Conservation (phyloP, 2,329 filamentous ascomycete species). For the Aspergillus ruber region DNA sequence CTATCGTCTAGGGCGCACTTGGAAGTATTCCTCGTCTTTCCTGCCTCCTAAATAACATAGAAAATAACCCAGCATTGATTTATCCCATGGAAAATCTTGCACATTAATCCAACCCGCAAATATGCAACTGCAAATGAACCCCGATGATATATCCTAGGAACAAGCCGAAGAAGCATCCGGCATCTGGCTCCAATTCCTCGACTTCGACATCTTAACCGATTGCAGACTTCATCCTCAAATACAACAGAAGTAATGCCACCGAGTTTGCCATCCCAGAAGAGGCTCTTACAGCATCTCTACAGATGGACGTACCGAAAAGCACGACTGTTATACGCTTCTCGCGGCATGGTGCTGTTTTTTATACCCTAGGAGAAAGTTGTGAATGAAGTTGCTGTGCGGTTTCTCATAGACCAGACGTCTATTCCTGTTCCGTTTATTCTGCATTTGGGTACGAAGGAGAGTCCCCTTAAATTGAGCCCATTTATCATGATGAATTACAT, state of each 20-base stretch:
- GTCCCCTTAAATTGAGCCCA: slow-evolving; percentile 18
- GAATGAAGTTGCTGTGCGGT: slow-evolving; percentile 15
- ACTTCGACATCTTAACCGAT: slow-evolving; percentile 1
- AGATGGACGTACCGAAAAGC: slow-evolving; percentile 11
- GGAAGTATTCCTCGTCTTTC: not conserved
- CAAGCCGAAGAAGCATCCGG: slow-evolving; percentile 11
- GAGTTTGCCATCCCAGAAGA: slow-evolving; percentile 3
- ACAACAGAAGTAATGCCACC: not conserved
- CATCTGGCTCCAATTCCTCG: slow-evolving; percentile 9
- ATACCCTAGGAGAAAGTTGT: slow-evolving; percentile 19
- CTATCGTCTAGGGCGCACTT: too few species aligned
- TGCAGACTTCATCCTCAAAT: slow-evolving; percentile 8
- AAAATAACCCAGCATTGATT: not conserved
- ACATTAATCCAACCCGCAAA: not conserved
- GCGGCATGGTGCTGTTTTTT: slow-evolving; percentile 14
- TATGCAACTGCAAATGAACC: not conserved
- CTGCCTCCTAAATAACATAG: not conserved
- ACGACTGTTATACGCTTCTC: slow-evolving; percentile 16
- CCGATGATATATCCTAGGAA: slow-evolving; percentile 12
- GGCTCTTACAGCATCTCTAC: slow-evolving; percentile 16
- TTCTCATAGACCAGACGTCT: slow-evolving; percentile 10
- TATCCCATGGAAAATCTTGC: not conserved
- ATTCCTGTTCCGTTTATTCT: slow-evolving; percentile 13
- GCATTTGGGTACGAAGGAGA: slow-evolving; percentile 10
- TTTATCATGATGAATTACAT: slow-evolving; percentile 34